Percentiles rank a stretch among this genome's conserved stretches.
Evolutionary conservation across 2,329 filamentous ascomycete genomes (phyloP).

Genomic region (Microthyrium microscopicum): DNA sequence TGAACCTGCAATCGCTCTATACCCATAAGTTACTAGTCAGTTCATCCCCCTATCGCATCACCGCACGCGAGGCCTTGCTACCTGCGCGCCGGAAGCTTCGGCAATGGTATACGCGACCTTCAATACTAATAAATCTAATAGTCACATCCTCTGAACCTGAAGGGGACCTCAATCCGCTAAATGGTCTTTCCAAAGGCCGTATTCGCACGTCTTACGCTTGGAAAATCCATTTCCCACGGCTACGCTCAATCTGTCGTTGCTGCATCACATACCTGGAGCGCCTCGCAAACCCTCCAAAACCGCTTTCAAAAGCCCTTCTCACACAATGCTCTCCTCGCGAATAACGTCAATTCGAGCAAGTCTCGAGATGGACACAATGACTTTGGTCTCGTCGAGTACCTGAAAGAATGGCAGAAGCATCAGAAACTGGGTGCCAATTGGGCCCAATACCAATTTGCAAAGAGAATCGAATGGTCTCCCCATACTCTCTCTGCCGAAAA

Average conservation of each 20-base stretch:
- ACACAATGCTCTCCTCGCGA: constrained; percentile 28
- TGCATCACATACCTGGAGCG: constrained; percentile 72
- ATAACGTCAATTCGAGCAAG: no score
- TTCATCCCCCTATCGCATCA: no score
- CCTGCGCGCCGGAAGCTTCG: no score
- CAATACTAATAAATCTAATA: constrained; percentile 11
- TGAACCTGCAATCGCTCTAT: constrained; percentile 78
- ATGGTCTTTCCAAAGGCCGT: constrained; percentile 60
- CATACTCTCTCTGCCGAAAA: constrained; percentile 22
- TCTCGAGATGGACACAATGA: constrained; percentile 57
- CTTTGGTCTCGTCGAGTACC: constrained; percentile 72
- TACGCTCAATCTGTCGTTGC: constrained; percentile 97
- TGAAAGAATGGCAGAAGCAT: constrained; percentile 72
- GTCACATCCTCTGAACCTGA: constrained; percentile 37
- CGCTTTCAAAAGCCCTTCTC: constrained; percentile 27
- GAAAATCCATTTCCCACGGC: constrained; percentile 92
- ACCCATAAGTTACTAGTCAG: constrained; percentile 48
- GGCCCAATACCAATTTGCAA: constrained; percentile 80
- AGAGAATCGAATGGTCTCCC: constrained; percentile 76
- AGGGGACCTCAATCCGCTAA: constrained; percentile 59
- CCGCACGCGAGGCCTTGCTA: no score
- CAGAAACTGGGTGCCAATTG: constrained; percentile 59
- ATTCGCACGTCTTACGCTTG: constrained; percentile 87
- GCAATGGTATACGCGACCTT: constrained; percentile 1
- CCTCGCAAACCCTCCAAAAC: constrained; percentile 32